Evolutionary conservation across 148 eudicot species (phyloP).

Genomic region (Agrostemma githago): DNA sequence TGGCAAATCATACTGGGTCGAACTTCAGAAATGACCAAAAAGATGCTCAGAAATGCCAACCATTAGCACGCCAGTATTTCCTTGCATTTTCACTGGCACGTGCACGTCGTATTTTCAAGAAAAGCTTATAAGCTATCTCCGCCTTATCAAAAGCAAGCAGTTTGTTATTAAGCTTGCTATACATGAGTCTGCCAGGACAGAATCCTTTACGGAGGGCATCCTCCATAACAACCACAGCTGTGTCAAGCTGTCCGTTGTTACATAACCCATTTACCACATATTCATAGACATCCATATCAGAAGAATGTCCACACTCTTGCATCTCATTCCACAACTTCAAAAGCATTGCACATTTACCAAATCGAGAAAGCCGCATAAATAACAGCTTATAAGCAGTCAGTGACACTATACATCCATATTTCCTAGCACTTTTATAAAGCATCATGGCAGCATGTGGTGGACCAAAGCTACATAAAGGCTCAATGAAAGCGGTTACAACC

Average conservation of each 20-base stretch:
- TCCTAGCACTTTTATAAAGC: slow-evolving; percentile 68
- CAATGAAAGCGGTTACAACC: slow-evolving; percentile 60
- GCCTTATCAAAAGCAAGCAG: slow-evolving; percentile 58
- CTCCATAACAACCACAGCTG: slow-evolving; percentile 72
- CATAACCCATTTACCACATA: slow-evolving; percentile 74
- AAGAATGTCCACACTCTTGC: slow-evolving; percentile 65
- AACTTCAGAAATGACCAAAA: slow-evolving; percentile 1
- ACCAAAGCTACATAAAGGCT: slow-evolving; percentile 74
- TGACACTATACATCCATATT: slow-evolving; percentile 57
- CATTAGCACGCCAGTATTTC: slow-evolving; percentile 72
- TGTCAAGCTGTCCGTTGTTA: slow-evolving; percentile 83
- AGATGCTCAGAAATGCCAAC: slow-evolving; percentile 72
- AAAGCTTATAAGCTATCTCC: slow-evolving; percentile 67
- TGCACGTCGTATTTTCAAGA: slow-evolving; percentile 58
- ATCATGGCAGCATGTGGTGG: slow-evolving; percentile 92
- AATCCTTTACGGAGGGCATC: slow-evolving; percentile 68
- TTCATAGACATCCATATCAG: slow-evolving; percentile 77
- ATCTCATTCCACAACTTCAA: slow-evolving; percentile 75
- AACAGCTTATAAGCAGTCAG: slow-evolving; percentile 66
- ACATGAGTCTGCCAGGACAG: slow-evolving; percentile 73
- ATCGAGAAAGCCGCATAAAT: slow-evolving; percentile 75
- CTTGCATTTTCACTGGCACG: slow-evolving; percentile 64
- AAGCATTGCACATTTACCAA: slow-evolving; percentile 91
- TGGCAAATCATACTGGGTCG: neutral
- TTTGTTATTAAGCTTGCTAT: slow-evolving; percentile 66